A percentile compares a stretch with the other conserved stretches of the same genome.
Evolutionary conservation across 306 rosid species (phyloP).

Genomic region (Echinosophora koreensis): DNA sequence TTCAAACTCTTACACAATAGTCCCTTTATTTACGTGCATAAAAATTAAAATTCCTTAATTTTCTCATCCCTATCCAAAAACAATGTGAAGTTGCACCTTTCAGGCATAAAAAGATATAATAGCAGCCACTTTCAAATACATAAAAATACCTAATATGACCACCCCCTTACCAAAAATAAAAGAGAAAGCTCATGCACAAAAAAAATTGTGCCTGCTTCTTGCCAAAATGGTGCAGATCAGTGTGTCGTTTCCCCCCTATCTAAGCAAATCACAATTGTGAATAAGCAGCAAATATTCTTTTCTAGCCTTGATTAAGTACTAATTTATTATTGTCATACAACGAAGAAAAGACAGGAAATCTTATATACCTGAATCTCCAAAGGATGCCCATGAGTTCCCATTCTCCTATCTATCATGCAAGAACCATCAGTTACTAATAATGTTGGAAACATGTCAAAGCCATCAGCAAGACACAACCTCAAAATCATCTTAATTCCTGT

Average conservation of each 20-base stretch:
- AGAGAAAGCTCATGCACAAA: slow-evolving; percentile 30
- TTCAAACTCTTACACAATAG: neutral
- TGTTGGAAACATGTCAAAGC: slow-evolving; percentile 95
- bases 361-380: slow-evolving; percentile 78
- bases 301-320: slow-evolving; percentile 22
- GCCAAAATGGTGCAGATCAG: slow-evolving; percentile 5
- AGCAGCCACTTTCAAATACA: slow-evolving; percentile 1
- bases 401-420: slow-evolving; percentile 94
- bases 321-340: slow-evolving; percentile 2
- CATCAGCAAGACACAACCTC: slow-evolving; percentile 86
- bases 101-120: slow-evolving; percentile 13
- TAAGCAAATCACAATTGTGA: slow-evolving; percentile 5
- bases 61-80: neutral
- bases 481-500: slow-evolving; percentile 92
- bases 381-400: slow-evolving; percentile 97
- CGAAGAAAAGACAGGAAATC: slow-evolving; percentile 36
- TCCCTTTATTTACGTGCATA: slow-evolving; percentile 18
- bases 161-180: neutral
- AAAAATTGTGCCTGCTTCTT: slow-evolving; percentile 11
- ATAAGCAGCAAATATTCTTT: slow-evolving; percentile 12
- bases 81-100: neutral
- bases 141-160: slow-evolving; percentile 5
- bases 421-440: slow-evolving; percentile 86
- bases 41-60: slow-evolving; percentile 1
- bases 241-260: slow-evolving; percentile 7